phyloP scores from a whole-genome alignment of 208 protist species.

The Wallacemonas sp. region DNA sequence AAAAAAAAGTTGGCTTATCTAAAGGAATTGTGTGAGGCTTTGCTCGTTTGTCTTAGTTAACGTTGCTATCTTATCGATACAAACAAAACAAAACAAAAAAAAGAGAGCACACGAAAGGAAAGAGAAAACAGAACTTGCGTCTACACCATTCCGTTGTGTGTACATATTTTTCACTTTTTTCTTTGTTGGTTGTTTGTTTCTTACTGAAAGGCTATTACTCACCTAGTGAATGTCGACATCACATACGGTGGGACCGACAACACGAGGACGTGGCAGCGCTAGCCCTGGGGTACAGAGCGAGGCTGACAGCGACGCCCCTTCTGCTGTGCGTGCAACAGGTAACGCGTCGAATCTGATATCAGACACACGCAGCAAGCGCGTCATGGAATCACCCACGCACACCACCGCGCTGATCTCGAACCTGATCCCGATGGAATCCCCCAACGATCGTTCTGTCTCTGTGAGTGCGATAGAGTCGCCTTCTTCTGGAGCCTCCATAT shows the following conservation, averaged over 20 bases:
- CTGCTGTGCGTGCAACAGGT: background rate
- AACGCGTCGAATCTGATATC: background rate
- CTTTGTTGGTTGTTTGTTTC: background rate
- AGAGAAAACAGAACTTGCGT: background rate
- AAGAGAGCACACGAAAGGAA: background rate
- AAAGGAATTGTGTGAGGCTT: no score
- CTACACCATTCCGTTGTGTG: no score
- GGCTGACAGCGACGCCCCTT: background rate
- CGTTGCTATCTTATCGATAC: no score
- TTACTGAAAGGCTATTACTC: background rate
- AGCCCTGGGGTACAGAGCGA: background rate
- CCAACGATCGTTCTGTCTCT: background rate
- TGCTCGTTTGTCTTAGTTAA: no score
- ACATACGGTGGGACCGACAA: no score
- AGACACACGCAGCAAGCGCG: background rate
- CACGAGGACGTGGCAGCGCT: no score
- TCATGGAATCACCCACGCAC: background rate
- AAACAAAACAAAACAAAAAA: background rate
- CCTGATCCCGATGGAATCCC: background rate
- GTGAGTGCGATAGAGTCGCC: background rate
- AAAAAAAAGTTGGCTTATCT: background rate
- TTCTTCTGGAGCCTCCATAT: background rate
- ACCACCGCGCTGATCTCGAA: background rate
- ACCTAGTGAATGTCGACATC: background rate
- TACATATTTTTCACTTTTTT: constrained; percentile 1